Conservation (phyloP, 495 filamentous ascomycete genomes). For the Cercophora scortea region DNA sequence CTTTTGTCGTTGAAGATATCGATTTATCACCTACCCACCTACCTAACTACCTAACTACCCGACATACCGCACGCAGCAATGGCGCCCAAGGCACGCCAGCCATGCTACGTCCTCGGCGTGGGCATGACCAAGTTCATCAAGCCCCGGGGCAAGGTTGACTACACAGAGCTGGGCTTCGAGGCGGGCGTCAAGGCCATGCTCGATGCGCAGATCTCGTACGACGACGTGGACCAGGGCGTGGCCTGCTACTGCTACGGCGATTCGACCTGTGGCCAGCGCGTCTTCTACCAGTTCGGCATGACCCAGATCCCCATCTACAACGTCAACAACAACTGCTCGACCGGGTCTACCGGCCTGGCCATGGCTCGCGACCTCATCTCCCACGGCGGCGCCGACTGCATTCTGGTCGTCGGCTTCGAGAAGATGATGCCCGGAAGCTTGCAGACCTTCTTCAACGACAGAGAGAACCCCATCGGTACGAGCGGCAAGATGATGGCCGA, state of each 20-base stretch:
- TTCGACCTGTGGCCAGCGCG: slow-evolving; percentile 88
- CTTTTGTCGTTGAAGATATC: no score
- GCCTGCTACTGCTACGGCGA: slow-evolving; percentile 98
- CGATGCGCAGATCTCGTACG: slow-evolving; percentile 92
- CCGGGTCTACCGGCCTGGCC: slow-evolving; percentile 78
- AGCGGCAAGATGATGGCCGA: slow-evolving; percentile 70
- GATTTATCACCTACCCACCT: no score
- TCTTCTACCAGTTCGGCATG: slow-evolving; percentile 99
- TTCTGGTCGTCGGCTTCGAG: slow-evolving; percentile 91
- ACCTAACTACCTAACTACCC: no score
- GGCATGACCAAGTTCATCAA: slow-evolving; percentile 99
- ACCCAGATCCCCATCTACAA: slow-evolving; percentile 94
- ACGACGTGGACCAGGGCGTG: slow-evolving; percentile 92
- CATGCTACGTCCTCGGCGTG: slow-evolving; percentile 82
- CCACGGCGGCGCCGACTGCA: slow-evolving; percentile 72
- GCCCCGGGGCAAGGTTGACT: slow-evolving; percentile 84
- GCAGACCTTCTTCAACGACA: slow-evolving; percentile 70
- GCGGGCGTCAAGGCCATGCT: slow-evolving; percentile 93
- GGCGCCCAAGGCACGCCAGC: slow-evolving; percentile 37
- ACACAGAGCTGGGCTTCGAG: slow-evolving; percentile 87
- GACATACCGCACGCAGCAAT: slow-evolving; percentile 12
- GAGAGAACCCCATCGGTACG: slow-evolving; percentile 66
- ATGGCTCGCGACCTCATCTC: slow-evolving; percentile 78
- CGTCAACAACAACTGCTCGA: slow-evolving; percentile 97
- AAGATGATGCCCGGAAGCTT: slow-evolving; percentile 94